Percentiles rank a stretch among this genome's conserved stretches.
phyloP scores from a whole-genome alignment of 2,329 filamentous ascomycete genomes.

The Rutstroemia sp. region DNA sequence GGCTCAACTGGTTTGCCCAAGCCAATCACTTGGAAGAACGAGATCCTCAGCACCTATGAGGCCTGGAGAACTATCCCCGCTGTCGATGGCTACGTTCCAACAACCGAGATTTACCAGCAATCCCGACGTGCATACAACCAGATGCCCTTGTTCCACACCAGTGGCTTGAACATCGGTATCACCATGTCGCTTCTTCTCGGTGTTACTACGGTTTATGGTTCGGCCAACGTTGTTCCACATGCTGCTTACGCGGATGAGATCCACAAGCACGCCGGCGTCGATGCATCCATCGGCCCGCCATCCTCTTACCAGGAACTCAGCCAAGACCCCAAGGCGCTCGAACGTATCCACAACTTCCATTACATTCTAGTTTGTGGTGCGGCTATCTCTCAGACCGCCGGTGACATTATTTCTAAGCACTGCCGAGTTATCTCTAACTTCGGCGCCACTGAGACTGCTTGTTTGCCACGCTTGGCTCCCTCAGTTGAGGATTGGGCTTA shows the following conservation, averaged over 20 bases:
- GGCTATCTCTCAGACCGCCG: slow-evolving; percentile 16
- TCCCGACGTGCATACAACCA: slow-evolving; percentile 15
- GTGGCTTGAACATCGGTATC: slow-evolving; percentile 20
- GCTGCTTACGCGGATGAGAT: slow-evolving; percentile 21
- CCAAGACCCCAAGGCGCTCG: slow-evolving; percentile 14
- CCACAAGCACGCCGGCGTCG: slow-evolving; percentile 19
- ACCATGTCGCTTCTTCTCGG: slow-evolving; percentile 17
- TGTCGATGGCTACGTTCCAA: slow-evolving; percentile 54
- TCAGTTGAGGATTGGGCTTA: slow-evolving; percentile 20
- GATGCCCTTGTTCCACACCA: slow-evolving; percentile 20
- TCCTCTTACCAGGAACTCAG: slow-evolving; percentile 19
- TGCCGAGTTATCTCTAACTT: slow-evolving; percentile 15
- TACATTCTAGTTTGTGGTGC: slow-evolving; percentile 19
- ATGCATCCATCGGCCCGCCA: slow-evolving; percentile 18
- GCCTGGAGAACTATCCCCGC: slow-evolving; percentile 17
- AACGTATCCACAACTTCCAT: slow-evolving; percentile 16
- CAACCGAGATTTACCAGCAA: slow-evolving; percentile 54
- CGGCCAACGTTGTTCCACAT: slow-evolving; percentile 16
- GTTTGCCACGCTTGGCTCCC: slow-evolving; percentile 12
- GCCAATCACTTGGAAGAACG: slow-evolving; percentile 27
- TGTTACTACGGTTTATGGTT: slow-evolving; percentile 20
- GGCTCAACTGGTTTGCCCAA: slow-evolving; percentile 38
- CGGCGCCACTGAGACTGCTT: slow-evolving; percentile 20
- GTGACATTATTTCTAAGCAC: slow-evolving; percentile 13
- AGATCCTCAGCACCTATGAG: slow-evolving; percentile 21